A percentile compares a stretch with the other conserved stretches of the same genome.
phyloP scores from a whole-genome alignment of 1,284 basidiomycete species.

The Leccinum solheimii region DNA sequence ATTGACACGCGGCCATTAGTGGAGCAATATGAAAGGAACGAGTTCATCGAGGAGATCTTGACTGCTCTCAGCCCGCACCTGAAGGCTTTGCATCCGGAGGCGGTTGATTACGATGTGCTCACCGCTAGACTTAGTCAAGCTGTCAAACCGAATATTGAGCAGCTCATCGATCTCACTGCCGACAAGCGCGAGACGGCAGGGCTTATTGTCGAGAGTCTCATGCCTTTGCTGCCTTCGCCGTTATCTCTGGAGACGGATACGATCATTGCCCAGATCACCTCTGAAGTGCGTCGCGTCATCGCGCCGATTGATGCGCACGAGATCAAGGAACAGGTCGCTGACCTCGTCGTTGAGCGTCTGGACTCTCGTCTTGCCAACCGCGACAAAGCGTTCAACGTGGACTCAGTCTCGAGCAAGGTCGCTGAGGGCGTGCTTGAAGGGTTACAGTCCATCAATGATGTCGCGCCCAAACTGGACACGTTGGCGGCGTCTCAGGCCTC shows the following conservation, averaged over 20 bases:
- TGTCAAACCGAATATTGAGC: slow-evolving; percentile 82
- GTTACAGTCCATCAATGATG: slow-evolving; percentile 46
- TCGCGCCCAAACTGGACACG: slow-evolving; percentile 40
- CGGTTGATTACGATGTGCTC: slow-evolving; percentile 74
- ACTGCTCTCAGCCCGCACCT: slow-evolving; percentile 62
- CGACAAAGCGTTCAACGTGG: slow-evolving; percentile 67
- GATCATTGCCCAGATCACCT: slow-evolving; percentile 57
- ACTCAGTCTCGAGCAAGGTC: slow-evolving; percentile 56
- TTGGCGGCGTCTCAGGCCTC: slow-evolving; percentile 47
- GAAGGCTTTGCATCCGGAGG: slow-evolving; percentile 55
- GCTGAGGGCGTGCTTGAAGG: slow-evolving; percentile 52
- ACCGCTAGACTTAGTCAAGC: slow-evolving; percentile 74
- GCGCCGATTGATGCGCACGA: slow-evolving; percentile 77
- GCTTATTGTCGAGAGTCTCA: slow-evolving; percentile 72
- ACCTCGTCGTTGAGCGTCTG: slow-evolving; percentile 78
- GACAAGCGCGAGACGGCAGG: slow-evolving; percentile 83
- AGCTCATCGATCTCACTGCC: slow-evolving; percentile 81
- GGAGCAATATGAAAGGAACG: slow-evolving; percentile 48
- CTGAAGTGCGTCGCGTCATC: slow-evolving; percentile 67
- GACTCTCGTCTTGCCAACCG: slow-evolving; percentile 76
- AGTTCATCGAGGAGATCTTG: slow-evolving; percentile 60
- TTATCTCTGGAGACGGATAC: slow-evolving; percentile 54
- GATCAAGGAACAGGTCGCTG: slow-evolving; percentile 83
- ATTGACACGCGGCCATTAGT: slow-evolving; percentile 50
- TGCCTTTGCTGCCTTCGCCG: slow-evolving; percentile 59